These are phyloP conservation scores for Wickerhamiella sorbophila DNA, from an alignment of 805 yeast genomes.

Conservation along the genomic window DNA sequence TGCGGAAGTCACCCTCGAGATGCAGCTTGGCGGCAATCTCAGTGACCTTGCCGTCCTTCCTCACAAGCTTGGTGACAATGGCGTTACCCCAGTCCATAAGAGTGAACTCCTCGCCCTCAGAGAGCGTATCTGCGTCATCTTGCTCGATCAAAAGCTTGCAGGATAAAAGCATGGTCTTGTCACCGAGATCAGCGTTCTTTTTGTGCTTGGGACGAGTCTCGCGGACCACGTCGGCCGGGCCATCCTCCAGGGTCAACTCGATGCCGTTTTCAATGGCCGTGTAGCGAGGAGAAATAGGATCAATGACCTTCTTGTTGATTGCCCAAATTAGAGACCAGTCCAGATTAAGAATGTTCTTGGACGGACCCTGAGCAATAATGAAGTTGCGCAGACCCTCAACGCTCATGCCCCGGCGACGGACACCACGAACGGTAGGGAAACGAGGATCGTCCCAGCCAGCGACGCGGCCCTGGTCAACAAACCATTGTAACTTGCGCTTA, in stretches of 20 bases:
- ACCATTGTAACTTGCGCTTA: conserved; percentile 98
- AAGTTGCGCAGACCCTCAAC: conserved; percentile 94
- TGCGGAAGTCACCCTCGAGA: conserved; percentile 93
- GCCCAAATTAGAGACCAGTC: conserved; percentile 99
- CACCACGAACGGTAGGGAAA: conserved; percentile 99
- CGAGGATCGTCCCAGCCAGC: conserved; percentile 98
- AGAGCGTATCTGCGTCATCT: conserved; percentile 62
- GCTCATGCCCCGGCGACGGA: conserved; percentile 98
- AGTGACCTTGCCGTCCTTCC: conserved; percentile 39
- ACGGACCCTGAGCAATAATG: conserved; percentile 92
- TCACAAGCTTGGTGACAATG: conserved; percentile 55
- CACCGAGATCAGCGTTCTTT: conserved; percentile 85
- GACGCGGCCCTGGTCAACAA: conserved; percentile 82
- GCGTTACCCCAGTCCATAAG: conserved; percentile 99
- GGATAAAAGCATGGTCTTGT: conserved; percentile 57
- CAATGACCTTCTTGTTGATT: conserved; percentile 89
- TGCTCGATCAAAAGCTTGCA: conserved; percentile 64
- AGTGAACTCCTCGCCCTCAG: conserved; percentile 85
- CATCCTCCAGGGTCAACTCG: conserved; percentile 45
- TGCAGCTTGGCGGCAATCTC: conserved; percentile 65
- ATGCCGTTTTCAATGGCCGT: conserved; percentile 67
- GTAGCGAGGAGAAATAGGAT: conserved; percentile 93
- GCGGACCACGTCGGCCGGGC: conserved; percentile 44
- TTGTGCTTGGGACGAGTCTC: conserved; percentile 87
- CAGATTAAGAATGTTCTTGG: conserved; percentile 87